These are phyloP conservation scores for Lenzites betulinus DNA, from an alignment of 768 basidiomycete species.

Conservation along the genomic window DNA sequence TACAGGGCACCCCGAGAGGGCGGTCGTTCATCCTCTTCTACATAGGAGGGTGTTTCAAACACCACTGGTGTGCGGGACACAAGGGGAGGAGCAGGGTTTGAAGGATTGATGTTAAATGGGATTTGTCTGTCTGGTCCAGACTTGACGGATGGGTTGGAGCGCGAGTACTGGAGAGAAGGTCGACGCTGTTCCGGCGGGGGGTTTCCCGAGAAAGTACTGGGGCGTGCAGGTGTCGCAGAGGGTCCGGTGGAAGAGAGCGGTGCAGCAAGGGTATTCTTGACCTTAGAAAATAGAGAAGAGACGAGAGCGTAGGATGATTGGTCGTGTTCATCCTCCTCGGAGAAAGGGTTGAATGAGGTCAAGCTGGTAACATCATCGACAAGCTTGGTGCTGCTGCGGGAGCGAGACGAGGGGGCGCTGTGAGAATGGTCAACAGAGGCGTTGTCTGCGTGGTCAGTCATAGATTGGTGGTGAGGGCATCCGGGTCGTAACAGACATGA, in stretches of 20 bases:
- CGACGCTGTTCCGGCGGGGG: conserved; percentile 54
- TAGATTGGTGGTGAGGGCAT: conserved; percentile 18
- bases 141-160: conserved; percentile 51
- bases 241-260: conserved; percentile 58
- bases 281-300: conserved; percentile 74
- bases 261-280: conserved; percentile 77
- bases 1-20: conserved; percentile 54
- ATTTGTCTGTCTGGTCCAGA: conserved; percentile 57
- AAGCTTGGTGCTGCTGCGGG: conserved; percentile 60
- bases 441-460: conserved; percentile 38
- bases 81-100: conserved; percentile 74
- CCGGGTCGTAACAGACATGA: conserved; percentile 15
- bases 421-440: conserved; percentile 22
- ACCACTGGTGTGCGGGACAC: conserved; percentile 86
- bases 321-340: conserved; percentile 91
- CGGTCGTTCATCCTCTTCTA: conserved; percentile 61
- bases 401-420: conserved; percentile 49
- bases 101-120: conserved; percentile 52
- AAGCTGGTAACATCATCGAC: conserved; percentile 67
- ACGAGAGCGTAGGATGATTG: conserved; percentile 85
- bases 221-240: conserved; percentile 34
- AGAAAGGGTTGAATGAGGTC: conserved; percentile 89
- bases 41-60: conserved; percentile 74
- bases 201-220: conserved; percentile 35
- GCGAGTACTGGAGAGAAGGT: conserved; percentile 53